Evolutionary conservation across 495 filamentous ascomycete species (phyloP), one percentile per base, ranked within the genome.

Genomic region (Daldinia caldariorum): DNA sequence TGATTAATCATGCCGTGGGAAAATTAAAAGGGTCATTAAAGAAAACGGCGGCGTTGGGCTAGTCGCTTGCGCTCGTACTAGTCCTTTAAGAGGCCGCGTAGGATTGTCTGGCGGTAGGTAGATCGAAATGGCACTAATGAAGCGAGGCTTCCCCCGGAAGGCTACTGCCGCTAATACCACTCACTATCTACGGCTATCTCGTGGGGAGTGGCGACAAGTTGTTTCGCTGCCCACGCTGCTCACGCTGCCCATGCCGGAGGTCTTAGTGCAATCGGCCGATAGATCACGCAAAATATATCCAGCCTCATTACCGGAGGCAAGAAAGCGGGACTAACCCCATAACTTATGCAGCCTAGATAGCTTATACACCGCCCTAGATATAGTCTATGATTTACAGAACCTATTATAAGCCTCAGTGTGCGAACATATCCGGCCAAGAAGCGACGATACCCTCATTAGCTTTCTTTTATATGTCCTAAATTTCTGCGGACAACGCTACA

Each of bases 21-120:
- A 58, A 16, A 58, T 68, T 72, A 64, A 64, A 66, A 61, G 60
- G 66, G 51, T n/a, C 61, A 55, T 51, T 34, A 41, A 31, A 66
- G 61, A 69, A 69, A 69, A 54, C 61, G 39, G 65, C 58, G 61
- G 70, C 70, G 60, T 55, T 58, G n/a, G 10, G 60, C 70, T 69
- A 66, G 53, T 62, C 14, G 26, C 41, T 43, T 26, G 37, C 43
- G 51, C 43, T 57, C 53, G 39, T 61, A 49, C 13, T 41, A 67
- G 61, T 31, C 49, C 4, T 43, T 58, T 54, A 58, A 49, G 60
- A 59, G 56, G 37, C 14, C 54, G 63, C 22, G 49, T 64, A 32
- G 56, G 35, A 45, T 38, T 50, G 16, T 43, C 31, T 43, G 16
- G 56, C 34, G 49, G 47, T 50, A 35, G 37, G 59, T 68, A 57